Evolutionary conservation across 106 monocot species (phyloP).

Genomic region (Phalaenopsis aphrodite): DNA sequence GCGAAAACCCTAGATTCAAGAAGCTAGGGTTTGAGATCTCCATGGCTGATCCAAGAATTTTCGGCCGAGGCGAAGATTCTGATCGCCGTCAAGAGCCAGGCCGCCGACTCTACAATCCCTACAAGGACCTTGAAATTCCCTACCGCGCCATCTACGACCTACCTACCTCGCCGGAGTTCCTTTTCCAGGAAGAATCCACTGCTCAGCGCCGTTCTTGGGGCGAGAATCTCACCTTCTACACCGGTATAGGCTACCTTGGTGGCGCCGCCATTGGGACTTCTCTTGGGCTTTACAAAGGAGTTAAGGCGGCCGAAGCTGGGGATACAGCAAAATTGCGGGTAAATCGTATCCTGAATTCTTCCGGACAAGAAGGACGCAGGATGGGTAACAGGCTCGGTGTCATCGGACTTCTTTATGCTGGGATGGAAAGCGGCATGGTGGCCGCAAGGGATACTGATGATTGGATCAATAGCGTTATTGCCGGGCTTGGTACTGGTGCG

Average conservation of each 20-base stretch:
- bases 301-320: slow-evolving; percentile 39
- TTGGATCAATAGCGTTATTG: slow-evolving; percentile 60
- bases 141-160: slow-evolving; percentile 46
- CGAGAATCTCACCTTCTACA: slow-evolving; percentile 78
- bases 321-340: slow-evolving; percentile 51
- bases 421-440: slow-evolving; percentile 59
- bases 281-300: slow-evolving; percentile 35
- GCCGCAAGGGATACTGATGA: slow-evolving; percentile 38
- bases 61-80: not conserved
- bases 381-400: slow-evolving; percentile 52
- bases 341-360: slow-evolving; percentile 59
- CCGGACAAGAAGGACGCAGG: slow-evolving; percentile 47
- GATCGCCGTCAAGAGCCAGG: not conserved
- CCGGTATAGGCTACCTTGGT: slow-evolving; percentile 60
- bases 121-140: slow-evolving; percentile 51
- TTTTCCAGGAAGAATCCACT: slow-evolving; percentile 67
- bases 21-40: not conserved
- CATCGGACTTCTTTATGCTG: slow-evolving; percentile 65
- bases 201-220: slow-evolving; percentile 64
- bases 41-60: slow-evolving; percentile 25
- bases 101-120: slow-evolving; percentile 48
- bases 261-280: slow-evolving; percentile 44
- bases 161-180: slow-evolving; percentile 74
- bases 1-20: not conserved
- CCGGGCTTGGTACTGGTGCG: slow-evolving; percentile 55